These are phyloP conservation scores for Saccharomyces hybrid DNA, from an alignment of 1,139 yeast genomes.

Conservation along the genomic window DNA sequence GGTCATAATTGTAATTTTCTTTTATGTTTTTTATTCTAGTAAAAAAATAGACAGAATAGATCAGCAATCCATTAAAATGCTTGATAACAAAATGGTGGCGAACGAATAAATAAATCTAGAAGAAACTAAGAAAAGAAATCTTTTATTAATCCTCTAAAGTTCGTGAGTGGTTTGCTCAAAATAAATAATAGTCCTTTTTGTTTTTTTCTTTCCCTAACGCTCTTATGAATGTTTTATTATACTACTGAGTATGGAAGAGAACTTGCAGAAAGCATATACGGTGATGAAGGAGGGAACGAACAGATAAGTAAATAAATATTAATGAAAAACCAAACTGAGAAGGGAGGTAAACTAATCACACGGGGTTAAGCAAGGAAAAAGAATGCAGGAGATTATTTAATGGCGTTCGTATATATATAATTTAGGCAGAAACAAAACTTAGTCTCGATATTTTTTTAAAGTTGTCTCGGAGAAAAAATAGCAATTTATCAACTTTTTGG, in stretches of 20 bases:
- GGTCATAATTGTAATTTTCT: not conserved
- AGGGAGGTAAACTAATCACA: not conserved
- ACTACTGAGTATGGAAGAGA: not conserved
- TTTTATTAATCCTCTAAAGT: not conserved
- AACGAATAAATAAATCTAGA: not conserved
- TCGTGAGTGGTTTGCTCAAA: not conserved
- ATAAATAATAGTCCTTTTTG: not conserved
- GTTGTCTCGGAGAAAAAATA: not conserved
- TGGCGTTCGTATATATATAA: not conserved
- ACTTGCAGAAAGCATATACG: not conserved
- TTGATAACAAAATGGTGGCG: not conserved
- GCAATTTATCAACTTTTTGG: not conserved
- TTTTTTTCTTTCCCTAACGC: not conserved
- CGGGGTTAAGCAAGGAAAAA: not conserved
- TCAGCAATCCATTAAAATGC: slow-evolving; percentile 1
- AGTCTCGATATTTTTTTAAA: not conserved
- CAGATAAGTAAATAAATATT: not conserved
- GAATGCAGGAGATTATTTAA: not conserved
- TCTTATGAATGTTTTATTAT: not conserved
- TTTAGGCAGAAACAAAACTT: not conserved
- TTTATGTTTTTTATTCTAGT: not conserved
- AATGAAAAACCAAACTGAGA: not conserved
- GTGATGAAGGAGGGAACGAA: not conserved
- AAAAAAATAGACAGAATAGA: not conserved
- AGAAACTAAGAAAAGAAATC: not conserved